Evolutionary conservation across 2,329 filamentous ascomycete genomes (phyloP), one percentile per base, ranked within the genome.

Genomic region (Epichloe typhina): DNA sequence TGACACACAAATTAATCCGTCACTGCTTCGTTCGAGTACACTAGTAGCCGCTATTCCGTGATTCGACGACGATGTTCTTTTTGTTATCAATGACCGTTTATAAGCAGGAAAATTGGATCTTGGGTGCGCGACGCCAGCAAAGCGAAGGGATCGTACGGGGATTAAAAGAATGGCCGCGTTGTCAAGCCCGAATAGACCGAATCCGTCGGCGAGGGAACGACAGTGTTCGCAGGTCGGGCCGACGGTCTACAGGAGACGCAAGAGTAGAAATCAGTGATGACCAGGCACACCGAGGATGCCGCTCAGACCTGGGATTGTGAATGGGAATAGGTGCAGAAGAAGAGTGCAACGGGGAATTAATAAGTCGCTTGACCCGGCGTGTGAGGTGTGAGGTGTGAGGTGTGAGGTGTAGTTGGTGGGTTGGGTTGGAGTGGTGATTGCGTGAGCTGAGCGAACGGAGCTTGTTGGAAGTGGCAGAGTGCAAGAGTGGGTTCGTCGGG

Each of bases 401-500:
- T 26, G 19, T 19, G 19, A 19, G 19, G 19, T 26, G 26, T 31
- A 7, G 26, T 31, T 31, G 26, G 26, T 31, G 26, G 26, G 26
- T 31, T 31, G 26, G 26, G 7, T 8, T 31, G 26, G 26, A 9
- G 26, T 31, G 31, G 31, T 31, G 31, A 31, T 31, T 31, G 31
- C 31, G 31, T 11, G 31, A 9, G 31, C 31, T 31, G 31, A 31
- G 31, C 31, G 31, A 31, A 31, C 31, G 31, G 23, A 40, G 23
- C 38, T 40, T 47, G 37, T 40, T 47, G 46, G 46, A 47, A 47
- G 46, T 38, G 46, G 46, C 46, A 26, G 23, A 26, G 23, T 26
- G 23, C 0, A 7, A 31, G 46, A 40, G 46, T 40, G 46, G 46
- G 23, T 11, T 40, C 46, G 46, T 39, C 46, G 39, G 39, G 23